phyloP scores from a whole-genome alignment of 495 filamentous ascomycete species.

The Pyronema omphalodes region DNA sequence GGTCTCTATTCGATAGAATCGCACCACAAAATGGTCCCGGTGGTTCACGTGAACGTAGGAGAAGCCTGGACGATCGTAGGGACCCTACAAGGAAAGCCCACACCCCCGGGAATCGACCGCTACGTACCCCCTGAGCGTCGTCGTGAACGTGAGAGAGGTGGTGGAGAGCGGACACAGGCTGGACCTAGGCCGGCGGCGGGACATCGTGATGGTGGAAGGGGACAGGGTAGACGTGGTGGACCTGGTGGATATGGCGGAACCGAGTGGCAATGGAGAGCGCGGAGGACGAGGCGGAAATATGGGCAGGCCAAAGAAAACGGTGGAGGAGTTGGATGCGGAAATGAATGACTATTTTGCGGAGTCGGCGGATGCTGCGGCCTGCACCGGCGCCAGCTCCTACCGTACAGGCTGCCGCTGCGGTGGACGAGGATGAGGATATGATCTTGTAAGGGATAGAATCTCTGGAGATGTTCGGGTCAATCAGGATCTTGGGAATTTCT shows the following conservation, averaged over 20 bases:
- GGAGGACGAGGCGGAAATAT: constrained; percentile 30
- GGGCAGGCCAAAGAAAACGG: constrained; percentile 63
- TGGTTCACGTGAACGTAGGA: neutral
- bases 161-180: constrained; percentile 22
- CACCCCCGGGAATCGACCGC: constrained; percentile 49
- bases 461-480: too few species aligned
- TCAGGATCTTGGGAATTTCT: too few species aligned
- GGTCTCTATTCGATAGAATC: constrained; percentile 46
- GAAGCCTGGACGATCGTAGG: constrained; percentile 9
- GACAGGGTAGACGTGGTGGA: neutral
- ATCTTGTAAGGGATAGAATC: constrained; percentile 7
- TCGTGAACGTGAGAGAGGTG: constrained; percentile 26
- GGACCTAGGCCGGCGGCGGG: constrained; percentile 22
- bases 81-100: constrained; percentile 21
- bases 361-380: constrained; percentile 17
- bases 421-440: constrained; percentile 35
- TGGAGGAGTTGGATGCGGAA: constrained; percentile 81
- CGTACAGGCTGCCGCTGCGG: constrained; percentile 17
- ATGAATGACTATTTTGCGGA: constrained; percentile 82
- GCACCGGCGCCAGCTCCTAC: constrained; percentile 7
- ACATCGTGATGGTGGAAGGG: constrained; percentile 12
- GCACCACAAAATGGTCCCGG: constrained; percentile 32
- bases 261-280: constrained; percentile 21
- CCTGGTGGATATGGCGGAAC: constrained; percentile 26
- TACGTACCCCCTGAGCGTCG: constrained; percentile 52